Percentiles rank a stretch among this genome's conserved stretches.
These are phyloP conservation scores for Candida sp. DNA, from an alignment of 1,139 yeast species.

Conservation along the genomic window DNA sequence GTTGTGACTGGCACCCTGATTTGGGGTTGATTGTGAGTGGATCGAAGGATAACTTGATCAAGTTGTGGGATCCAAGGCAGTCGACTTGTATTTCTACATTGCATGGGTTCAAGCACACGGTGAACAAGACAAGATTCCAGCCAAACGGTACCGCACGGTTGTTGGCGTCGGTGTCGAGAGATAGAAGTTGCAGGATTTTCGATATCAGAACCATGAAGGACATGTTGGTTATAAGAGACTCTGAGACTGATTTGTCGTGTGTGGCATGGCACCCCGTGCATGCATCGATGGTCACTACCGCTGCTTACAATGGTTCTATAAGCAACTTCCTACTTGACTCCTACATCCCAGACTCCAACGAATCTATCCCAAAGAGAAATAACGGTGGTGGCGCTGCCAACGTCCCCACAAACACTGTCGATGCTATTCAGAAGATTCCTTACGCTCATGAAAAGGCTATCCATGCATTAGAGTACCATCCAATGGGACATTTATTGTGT, in stretches of 20 bases:
- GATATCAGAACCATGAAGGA: constrained; percentile 89
- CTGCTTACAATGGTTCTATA: constrained; percentile 89
- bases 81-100: constrained; percentile 77
- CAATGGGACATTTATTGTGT: constrained; percentile 88
- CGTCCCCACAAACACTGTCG: constrained; percentile 21
- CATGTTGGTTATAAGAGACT: constrained; percentile 70
- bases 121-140: constrained; percentile 83
- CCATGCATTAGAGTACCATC: constrained; percentile 90
- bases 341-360: constrained; percentile 36
- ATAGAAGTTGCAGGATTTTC: constrained; percentile 84
- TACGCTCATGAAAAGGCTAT: constrained; percentile 95
- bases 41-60: constrained; percentile 91
- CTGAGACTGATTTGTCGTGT: constrained; percentile 85
- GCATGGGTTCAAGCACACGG: constrained; percentile 94
- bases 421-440: constrained; percentile 73
- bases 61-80: constrained; percentile 94
- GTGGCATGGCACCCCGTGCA: constrained; percentile 95
- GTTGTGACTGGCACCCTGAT: constrained; percentile 96
- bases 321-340: constrained; percentile 75
- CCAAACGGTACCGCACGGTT: constrained; percentile 68
- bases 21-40: constrained; percentile 87
- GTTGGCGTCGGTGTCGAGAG: constrained; percentile 87
- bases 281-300: constrained; percentile 78
- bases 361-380: constrained; percentile 13
- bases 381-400: constrained; percentile 15